Evolutionary conservation across 305 asterid species (phyloP).

Genomic region (Fraxinus ornus): DNA sequence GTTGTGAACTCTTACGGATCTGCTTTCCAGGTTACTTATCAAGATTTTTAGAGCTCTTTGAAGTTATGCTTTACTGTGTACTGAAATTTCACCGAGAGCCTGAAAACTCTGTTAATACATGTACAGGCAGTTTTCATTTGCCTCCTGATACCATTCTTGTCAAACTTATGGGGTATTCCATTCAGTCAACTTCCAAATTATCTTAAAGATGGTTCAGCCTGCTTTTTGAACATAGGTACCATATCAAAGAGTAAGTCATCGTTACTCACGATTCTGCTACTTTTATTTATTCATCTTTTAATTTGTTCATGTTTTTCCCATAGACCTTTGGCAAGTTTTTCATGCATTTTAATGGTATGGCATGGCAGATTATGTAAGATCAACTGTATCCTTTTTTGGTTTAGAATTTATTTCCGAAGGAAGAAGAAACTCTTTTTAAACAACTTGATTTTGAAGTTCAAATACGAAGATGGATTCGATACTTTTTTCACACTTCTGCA

Average conservation of each 20-base stretch:
- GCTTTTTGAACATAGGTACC: constrained; percentile 84
- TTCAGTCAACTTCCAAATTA: constrained; percentile 74
- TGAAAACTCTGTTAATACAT: not conserved
- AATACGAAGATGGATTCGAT: not conserved
- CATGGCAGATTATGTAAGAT: constrained; percentile 1
- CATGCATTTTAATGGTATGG: constrained; percentile 1
- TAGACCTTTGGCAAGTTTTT: not conserved
- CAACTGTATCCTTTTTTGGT: not conserved
- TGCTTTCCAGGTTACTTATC: constrained; percentile 73
- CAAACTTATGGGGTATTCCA: constrained; percentile 91
- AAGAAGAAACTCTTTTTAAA: not conserved
- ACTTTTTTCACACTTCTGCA: not conserved
- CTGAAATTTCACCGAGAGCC: constrained; percentile 27
- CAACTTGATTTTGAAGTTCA: not conserved
- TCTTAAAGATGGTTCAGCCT: constrained; percentile 91
- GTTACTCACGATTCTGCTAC: constrained; percentile 10
- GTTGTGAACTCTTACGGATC: constrained; percentile 94
- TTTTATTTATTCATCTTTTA: not conserved
- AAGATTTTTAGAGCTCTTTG: constrained; percentile 12
- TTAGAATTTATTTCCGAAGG: not conserved
- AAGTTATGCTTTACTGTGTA: constrained; percentile 25
- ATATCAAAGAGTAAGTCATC: constrained; percentile 60
- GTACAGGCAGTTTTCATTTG: constrained; percentile 80
- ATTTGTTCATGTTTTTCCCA: not conserved
- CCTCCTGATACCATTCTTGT: constrained; percentile 91